A percentile compares a stretch with the other conserved stretches of the same genome.
These are phyloP conservation scores for Arthrinium phaeospermum DNA, from an alignment of 2,329 filamentous ascomycete species.

Conservation along the genomic window DNA sequence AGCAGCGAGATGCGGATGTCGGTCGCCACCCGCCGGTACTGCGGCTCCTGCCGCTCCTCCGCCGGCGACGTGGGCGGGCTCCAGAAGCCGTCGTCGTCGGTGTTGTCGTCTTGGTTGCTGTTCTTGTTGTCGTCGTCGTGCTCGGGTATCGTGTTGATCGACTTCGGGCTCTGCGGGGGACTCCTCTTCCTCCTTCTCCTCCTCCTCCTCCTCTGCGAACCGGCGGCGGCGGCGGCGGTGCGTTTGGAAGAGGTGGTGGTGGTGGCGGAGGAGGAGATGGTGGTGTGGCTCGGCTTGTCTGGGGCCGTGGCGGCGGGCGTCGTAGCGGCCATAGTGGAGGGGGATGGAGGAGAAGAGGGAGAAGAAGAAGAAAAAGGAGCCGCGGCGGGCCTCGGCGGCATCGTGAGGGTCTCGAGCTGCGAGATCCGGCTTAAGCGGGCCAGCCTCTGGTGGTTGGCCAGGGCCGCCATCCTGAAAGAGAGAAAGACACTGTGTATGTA, in stretches of 20 bases:
- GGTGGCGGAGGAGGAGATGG: too few relatives aligned
- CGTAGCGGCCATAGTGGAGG: not conserved
- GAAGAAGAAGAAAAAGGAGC: too few relatives aligned
- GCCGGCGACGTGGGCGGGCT: constrained; percentile 9
- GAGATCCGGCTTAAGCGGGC: not conserved
- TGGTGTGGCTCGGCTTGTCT: too few relatives aligned
- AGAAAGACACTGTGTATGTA: too few relatives aligned
- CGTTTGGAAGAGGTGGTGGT: not conserved
- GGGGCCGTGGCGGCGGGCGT: not conserved
- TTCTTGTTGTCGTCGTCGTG: not conserved
- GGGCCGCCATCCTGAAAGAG: not conserved
- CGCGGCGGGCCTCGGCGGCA: not conserved
- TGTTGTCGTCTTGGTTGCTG: not conserved
- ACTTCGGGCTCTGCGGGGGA: not conserved
- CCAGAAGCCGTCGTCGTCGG: not conserved
- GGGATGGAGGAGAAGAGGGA: too few relatives aligned
- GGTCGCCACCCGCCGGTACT: constrained; percentile 10
- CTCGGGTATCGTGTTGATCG: too few relatives aligned
- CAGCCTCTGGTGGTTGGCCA: not conserved
- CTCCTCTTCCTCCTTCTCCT: too few relatives aligned
- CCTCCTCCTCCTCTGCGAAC: too few relatives aligned
- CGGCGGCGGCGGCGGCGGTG: not conserved
- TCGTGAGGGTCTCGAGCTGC: not conserved
- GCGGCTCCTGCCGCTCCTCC: not conserved
- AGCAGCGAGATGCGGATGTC: constrained; percentile 23